A percentile compares a stretch with the other conserved stretches of the same genome.
Evolutionary conservation across 345 rosid genomes (phyloP).

Genomic region (Punica granatum): DNA sequence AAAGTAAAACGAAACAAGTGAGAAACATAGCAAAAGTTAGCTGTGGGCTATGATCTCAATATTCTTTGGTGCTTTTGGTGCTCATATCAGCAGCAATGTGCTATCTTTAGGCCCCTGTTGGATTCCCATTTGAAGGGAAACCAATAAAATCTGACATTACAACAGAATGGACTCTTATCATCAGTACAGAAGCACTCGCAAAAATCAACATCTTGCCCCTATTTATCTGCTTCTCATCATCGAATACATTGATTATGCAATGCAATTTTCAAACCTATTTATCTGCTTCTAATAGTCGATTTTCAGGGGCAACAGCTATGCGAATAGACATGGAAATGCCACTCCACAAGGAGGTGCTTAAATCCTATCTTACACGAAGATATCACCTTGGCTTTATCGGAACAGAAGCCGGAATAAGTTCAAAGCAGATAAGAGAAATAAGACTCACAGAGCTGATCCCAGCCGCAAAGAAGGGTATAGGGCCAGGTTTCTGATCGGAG

Average conservation of each 20-base stretch:
- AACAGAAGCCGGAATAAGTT: neutral
- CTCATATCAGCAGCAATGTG: neutral
- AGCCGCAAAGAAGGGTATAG: constrained; percentile 87
- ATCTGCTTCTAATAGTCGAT: neutral
- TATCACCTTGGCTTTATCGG: neutral
- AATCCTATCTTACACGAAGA: no score
- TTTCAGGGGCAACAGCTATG: neutral
- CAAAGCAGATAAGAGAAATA: neutral
- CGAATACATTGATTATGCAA: neutral
- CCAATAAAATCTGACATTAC: neutral
- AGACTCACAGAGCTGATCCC: constrained; percentile 83
- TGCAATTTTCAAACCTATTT: neutral
- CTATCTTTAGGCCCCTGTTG: neutral
- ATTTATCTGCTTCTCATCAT: neutral
- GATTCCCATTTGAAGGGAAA: neutral
- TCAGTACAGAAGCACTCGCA: neutral
- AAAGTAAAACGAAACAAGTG: neutral
- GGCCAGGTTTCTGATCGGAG: constrained; percentile 68
- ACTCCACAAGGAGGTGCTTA: no score
- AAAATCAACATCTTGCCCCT: neutral
- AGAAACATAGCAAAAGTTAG: neutral
- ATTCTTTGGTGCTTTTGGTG: neutral
- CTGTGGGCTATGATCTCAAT: neutral
- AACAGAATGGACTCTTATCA: neutral
- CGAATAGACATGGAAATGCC: neutral